Evolutionary conservation across 1,284 basidiomycete genomes (phyloP).

Genomic region (Mycena sp.): DNA sequence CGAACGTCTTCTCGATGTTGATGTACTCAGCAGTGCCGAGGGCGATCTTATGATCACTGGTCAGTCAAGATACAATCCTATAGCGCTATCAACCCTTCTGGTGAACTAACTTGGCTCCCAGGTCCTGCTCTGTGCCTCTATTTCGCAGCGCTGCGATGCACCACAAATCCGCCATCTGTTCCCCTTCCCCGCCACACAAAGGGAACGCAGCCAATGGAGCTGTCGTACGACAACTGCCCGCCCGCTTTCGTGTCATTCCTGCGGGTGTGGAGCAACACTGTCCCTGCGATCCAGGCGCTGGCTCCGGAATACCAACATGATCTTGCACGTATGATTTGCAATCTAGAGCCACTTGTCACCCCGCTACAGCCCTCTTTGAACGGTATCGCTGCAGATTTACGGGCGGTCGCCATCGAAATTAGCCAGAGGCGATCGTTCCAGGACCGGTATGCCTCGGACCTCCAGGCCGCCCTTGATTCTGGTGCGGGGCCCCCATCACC

Average conservation of each 20-base stretch:
- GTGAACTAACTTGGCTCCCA: conserved; percentile 34
- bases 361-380: conserved; percentile 51
- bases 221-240: conserved; percentile 67
- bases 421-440: conserved; percentile 85
- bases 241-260: conserved; percentile 72
- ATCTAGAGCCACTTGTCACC: conserved; percentile 55
- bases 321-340: conserved; percentile 80
- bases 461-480: conserved; percentile 80
- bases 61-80: conserved; percentile 45
- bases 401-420: conserved; percentile 83
- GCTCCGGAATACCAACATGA: conserved; percentile 76
- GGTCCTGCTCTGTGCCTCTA: conserved; percentile 72
- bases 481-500: conserved; percentile 45
- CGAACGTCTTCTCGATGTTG: conserved; percentile 75
- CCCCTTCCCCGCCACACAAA: conserved; percentile 55
- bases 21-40: conserved; percentile 77
- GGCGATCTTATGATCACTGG: conserved; percentile 85
- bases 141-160: conserved; percentile 70
- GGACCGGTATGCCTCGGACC: conserved; percentile 73
- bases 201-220: conserved; percentile 43
- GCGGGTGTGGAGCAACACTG: conserved; percentile 72
- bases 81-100: neutral
- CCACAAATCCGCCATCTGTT: conserved; percentile 66
- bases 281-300: conserved; percentile 71
- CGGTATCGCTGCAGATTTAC: conserved; percentile 77